A percentile compares a stretch with the other conserved stretches of the same genome.
Conservation (phyloP, 2,329 filamentous ascomycete species). For the Parascedosporium putredinis region DNA sequence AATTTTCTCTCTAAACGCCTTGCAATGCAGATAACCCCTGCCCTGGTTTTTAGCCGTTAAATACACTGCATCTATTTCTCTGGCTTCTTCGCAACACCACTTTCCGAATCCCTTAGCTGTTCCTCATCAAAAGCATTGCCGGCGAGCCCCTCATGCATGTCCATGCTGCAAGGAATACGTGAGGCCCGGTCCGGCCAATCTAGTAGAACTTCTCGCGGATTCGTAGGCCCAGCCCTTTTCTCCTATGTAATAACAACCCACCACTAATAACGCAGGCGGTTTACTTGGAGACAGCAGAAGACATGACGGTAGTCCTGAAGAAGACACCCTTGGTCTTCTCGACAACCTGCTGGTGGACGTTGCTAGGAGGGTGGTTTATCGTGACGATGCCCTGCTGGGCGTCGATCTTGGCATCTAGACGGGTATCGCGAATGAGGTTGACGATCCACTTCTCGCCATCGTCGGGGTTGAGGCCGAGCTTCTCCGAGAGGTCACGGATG, state of each 20-base stretch:
- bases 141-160: no score
- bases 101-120: not conserved
- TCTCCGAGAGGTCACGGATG: constrained; percentile 88
- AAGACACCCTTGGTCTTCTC: constrained; percentile 98
- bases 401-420: constrained; percentile 97
- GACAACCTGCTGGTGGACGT: constrained; percentile 98
- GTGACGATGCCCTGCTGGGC: constrained; percentile 97
- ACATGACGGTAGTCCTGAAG: constrained; percentile 95
- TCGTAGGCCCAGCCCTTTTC: not conserved
- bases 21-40: constrained; percentile 12
- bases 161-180: no score
- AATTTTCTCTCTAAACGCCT: constrained; percentile 12
- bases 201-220: not conserved
- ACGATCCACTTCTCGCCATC: constrained; percentile 99
- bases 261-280: no score
- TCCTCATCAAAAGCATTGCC: no score
- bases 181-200: not conserved
- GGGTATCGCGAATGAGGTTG: constrained; percentile 94
- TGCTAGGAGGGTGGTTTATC: constrained; percentile 98
- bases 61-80: constrained; percentile 2
- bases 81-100: not conserved
- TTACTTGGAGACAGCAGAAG: constrained; percentile 49
- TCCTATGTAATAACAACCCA: no score
- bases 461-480: constrained; percentile 82
- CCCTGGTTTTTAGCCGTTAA: not conserved